Base-by-base conservation (phyloP, 2,329 filamentous ascomycete species). In the Claviceps monticola region DNA sequence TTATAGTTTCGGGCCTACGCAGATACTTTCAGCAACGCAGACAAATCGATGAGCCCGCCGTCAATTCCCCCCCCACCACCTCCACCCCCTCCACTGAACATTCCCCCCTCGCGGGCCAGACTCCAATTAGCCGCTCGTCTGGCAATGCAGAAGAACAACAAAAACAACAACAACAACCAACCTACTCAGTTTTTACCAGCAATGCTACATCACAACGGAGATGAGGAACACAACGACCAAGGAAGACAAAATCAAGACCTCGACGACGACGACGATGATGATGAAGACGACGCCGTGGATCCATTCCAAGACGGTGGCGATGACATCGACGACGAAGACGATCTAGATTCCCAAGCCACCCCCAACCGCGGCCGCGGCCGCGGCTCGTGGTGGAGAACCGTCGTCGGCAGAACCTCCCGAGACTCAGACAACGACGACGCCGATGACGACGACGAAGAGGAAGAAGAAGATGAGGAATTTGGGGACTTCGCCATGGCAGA, bases 121-220 rank as follows among this genome's bases (percentile, higher is more conserved):
- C 76, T 88, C 51, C 88, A 95, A 66, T 78, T 97, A n/a, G 90
- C 89, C n/a, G 86, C 87, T 13, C 82, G 90, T 13, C 75, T 97
- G 61, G 80, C 87, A 2, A 79, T 85, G 68, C 85, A 88, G 57
- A 80, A 82, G 58, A 84, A 87, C 65, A 79, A 80, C 57, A 73
- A 11, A 1, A 34, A 34, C 9, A 29, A 9, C 26, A 26, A 9
- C 26, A 29, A 29, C 8, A 29, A 68, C 46, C 69, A 71, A 21
- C 68, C 74, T 5, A 67, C 72, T 23, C 69, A 71, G 17, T 69
- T 75, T 5, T 71, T 74, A 11, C 70, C 68, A 1, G 60, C 73
- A 1, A 68, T 68, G 1, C 57, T 68, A 23, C 64, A 67, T 52
- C 59, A 69, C 54, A 64, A 66, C 13, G 65, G 64, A 3, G 64